Conservation (phyloP, 495 filamentous ascomycete species). For the Aspergillus bridgeri region DNA sequence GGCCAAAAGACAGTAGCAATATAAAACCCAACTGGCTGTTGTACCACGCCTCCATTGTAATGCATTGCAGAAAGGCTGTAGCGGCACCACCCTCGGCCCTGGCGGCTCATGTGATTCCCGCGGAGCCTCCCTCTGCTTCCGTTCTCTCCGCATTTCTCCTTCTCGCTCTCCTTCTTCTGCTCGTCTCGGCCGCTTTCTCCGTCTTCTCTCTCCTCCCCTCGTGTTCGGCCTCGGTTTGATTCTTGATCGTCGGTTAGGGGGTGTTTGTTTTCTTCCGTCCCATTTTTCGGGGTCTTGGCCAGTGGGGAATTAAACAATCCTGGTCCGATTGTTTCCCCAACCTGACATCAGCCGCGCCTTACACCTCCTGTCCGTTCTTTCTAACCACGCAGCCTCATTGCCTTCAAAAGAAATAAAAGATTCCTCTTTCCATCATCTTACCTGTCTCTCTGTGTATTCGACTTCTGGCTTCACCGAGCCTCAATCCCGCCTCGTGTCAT, state of each 20-base stretch:
- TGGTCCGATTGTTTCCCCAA: background rate
- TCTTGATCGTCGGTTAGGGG: background rate
- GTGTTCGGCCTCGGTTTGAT: background rate
- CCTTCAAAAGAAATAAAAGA: background rate
- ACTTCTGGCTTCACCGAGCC: background rate
- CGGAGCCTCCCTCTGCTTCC: background rate
- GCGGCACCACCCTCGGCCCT: background rate
- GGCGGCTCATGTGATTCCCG: background rate
- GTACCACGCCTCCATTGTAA: background rate
- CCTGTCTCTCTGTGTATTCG: slow-evolving; percentile 17
- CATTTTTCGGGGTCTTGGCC: background rate
- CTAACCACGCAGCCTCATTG: background rate
- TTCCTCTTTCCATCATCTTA: background rate
- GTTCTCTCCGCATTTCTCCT: background rate
- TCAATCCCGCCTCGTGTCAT: background rate
- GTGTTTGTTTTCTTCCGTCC: background rate
- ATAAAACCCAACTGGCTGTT: no score
- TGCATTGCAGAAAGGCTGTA: no score
- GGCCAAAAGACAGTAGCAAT: background rate
- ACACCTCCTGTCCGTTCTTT: background rate
- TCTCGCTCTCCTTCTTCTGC: slow-evolving; percentile 3
- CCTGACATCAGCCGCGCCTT: background rate
- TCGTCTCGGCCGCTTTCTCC: no score
- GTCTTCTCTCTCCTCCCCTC: background rate
- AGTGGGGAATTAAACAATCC: background rate